Percentiles rank a stretch among this genome's conserved stretches.
phyloP scores from a whole-genome alignment of 805 yeast genomes.

The Priceomyces medius region DNA sequence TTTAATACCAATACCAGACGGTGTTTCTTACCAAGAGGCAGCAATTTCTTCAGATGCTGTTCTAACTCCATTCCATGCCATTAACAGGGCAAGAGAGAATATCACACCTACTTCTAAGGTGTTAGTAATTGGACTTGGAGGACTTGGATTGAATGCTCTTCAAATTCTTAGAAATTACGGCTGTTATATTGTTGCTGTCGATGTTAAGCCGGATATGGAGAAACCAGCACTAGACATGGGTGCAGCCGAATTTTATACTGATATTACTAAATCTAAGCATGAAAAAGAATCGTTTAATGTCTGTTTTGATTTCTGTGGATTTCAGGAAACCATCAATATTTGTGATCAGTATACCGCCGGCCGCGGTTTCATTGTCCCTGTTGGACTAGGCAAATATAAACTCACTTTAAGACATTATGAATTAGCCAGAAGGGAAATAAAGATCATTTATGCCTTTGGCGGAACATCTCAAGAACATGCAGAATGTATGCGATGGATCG shows the following conservation, averaged over 20 bases:
- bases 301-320: constrained; percentile 40
- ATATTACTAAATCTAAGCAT: constrained; percentile 24
- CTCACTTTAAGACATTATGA: constrained; percentile 31
- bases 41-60: constrained; percentile 44
- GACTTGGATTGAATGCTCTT: constrained; percentile 43
- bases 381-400: constrained; percentile 42
- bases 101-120: constrained; percentile 35
- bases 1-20: constrained; percentile 40
- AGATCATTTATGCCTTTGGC: constrained; percentile 41
- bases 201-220: constrained; percentile 27
- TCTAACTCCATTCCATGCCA: constrained; percentile 43
- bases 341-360: constrained; percentile 30
- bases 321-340: constrained; percentile 26
- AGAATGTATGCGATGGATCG: constrained; percentile 44
- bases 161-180: constrained; percentile 36
- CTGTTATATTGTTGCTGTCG: constrained; percentile 33
- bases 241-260: constrained; percentile 42
- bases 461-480: constrained; percentile 45
- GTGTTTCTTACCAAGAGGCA: constrained; percentile 37
- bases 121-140: constrained; percentile 41
- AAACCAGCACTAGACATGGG: constrained; percentile 33
- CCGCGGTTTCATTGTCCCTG: constrained; percentile 40
- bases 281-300: constrained; percentile 35
- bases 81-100: constrained; percentile 29
- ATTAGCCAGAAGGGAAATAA: constrained; percentile 42